Evolutionary conservation across 2,329 filamentous ascomycete species (phyloP).

Genomic region (Nemania sp.): DNA sequence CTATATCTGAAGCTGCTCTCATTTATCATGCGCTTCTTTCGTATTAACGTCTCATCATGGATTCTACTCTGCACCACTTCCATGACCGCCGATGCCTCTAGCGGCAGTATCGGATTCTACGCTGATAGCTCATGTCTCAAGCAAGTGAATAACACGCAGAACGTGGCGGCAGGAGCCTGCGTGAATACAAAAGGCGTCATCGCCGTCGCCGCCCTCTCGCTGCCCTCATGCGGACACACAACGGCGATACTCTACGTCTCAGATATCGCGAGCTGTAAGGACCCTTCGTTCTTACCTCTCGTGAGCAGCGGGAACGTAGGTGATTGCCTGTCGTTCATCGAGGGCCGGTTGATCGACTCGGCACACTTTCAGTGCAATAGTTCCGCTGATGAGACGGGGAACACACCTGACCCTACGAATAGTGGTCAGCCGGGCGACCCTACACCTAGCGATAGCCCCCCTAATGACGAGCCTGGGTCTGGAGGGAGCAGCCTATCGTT

Average conservation of each 20-base stretch:
- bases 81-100: not conserved
- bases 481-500: not conserved
- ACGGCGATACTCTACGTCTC: conserved; percentile 7
- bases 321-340: conserved; percentile 4
- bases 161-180: not conserved
- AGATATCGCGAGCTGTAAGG: conserved; percentile 4
- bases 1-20: not conserved
- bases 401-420: conserved; percentile 1
- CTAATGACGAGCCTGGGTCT: conserved; percentile 1
- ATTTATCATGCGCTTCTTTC: not conserved
- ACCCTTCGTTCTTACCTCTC: conserved; percentile 8
- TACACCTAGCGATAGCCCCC: not conserved
- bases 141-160: not conserved
- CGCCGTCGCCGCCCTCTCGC: conserved; percentile 4
- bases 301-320: conserved; percentile 4
- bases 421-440: no score
- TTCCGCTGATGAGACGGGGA: not conserved
- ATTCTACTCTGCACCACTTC: not conserved
- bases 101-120: conserved; percentile 4
- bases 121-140: conserved; percentile 2
- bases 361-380: conserved; percentile 3
- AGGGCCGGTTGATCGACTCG: conserved; percentile 1
- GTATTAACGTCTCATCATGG: conserved; percentile 1
- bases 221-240: conserved; percentile 1
- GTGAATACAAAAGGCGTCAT: conserved; percentile 2